phyloP scores from a whole-genome alignment of 495 filamentous ascomycete genomes.

The Clohesyomyces aquaticus region DNA sequence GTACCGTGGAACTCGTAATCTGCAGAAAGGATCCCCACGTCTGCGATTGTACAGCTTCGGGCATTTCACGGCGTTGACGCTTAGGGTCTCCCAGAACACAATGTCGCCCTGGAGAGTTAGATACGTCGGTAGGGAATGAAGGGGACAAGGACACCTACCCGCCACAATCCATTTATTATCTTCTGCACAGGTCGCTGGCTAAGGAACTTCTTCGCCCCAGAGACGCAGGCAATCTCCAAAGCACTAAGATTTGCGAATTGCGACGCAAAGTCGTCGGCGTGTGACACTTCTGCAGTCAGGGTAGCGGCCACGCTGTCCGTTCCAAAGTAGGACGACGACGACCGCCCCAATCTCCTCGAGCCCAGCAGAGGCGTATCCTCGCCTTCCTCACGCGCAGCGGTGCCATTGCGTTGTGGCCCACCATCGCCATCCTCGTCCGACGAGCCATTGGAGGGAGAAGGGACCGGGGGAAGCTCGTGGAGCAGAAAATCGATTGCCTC shows the following conservation, averaged over 20 bases:
- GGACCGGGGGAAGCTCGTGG: constrained; percentile 68
- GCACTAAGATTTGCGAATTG: constrained; percentile 80
- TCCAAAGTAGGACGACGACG: constrained; percentile 43
- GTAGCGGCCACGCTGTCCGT: constrained; percentile 31
- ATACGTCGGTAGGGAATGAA: neutral
- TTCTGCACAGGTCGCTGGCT: constrained; percentile 84
- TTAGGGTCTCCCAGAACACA: constrained; percentile 86
- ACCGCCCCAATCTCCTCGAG: constrained; percentile 25
- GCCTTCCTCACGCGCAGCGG: neutral
- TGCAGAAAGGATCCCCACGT: constrained; percentile 68
- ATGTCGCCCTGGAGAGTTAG: constrained; percentile 64
- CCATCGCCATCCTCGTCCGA: constrained; percentile 10
- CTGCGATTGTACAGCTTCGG: constrained; percentile 76
- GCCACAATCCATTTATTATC: constrained; percentile 88
- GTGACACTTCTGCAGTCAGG: constrained; percentile 41
- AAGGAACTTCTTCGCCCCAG: constrained; percentile 87
- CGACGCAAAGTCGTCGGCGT: constrained; percentile 61
- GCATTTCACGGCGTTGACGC: constrained; percentile 75
- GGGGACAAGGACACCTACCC: constrained; percentile 36
- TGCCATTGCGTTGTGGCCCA: constrained; percentile 6
- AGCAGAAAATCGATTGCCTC: constrained; percentile 84
- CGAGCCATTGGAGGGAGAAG: neutral
- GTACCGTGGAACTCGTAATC: constrained; percentile 88
- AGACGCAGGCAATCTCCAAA: constrained; percentile 86
- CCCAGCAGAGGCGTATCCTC: constrained; percentile 34